phyloP scores from a whole-genome alignment of 306 rosid genomes.

The Fagus crenata region DNA sequence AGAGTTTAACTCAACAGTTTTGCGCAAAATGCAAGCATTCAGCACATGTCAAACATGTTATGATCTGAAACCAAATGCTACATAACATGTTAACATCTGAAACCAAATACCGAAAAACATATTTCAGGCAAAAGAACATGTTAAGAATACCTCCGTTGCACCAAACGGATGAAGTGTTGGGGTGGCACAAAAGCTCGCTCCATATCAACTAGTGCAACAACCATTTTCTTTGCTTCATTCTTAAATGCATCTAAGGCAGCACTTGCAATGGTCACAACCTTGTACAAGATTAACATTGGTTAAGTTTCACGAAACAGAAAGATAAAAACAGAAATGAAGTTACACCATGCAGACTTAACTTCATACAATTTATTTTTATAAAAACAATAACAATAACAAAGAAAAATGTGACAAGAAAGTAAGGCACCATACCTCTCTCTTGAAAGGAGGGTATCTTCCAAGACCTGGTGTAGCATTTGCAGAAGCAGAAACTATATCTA shows the following conservation, averaged over 20 bases:
- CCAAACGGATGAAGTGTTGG: conserved; percentile 92
- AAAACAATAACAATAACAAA: neutral
- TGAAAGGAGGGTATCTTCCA: conserved; percentile 97
- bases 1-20: neutral
- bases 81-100: neutral
- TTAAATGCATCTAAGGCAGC: conserved; percentile 83
- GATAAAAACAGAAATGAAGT: conserved; percentile 4
- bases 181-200: conserved; percentile 99
- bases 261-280: conserved; percentile 90
- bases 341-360: conserved; percentile 4
- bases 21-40: neutral
- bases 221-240: conserved; percentile 93
- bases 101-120: neutral
- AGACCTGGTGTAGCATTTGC: conserved; percentile 97
- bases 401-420: neutral
- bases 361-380: conserved; percentile 6
- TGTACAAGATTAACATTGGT: conserved; percentile 13
- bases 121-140: neutral
- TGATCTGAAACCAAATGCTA: neutral
- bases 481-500: conserved; percentile 81
- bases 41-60: neutral
- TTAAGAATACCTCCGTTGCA: conserved; percentile 76
- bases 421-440: conserved; percentile 75
- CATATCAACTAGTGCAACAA: conserved; percentile 96
- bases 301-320: conserved; percentile 8